Base-by-base conservation (phyloP, 805 yeast species). In the Metschnikowia henanensis region DNA sequence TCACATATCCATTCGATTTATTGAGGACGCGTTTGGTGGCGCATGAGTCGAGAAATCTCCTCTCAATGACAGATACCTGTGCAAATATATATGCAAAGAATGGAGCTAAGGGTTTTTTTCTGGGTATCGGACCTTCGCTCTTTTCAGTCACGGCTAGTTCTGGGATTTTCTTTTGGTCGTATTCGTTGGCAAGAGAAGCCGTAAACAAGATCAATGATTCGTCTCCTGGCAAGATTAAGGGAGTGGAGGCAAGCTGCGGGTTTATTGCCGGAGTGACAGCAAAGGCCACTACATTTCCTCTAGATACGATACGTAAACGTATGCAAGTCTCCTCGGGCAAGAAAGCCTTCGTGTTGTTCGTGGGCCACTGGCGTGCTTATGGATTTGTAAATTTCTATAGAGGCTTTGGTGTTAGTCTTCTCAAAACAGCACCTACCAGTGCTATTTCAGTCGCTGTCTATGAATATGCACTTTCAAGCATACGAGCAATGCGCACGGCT, bases 1-100 rank as follows among this genome's bases (percentile, higher is more conserved):
- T 70, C 1, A 86, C 97, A 2, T 94, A 94, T 59, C 99, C 99
- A 1, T 81, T 88, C 55, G 99, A 94, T 61, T 73, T 89, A n/a
- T 64, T 94, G 33, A 67, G 99, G 40, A 94, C 99, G 0, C 70
- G 96, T 41, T 74, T 90, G 38, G 95, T 89, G 1, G 92, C 91
- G 3, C 81, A 81, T 56, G 65, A 66, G 21, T 42, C 48, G 2
- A 60, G 49, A 33, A 43, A 60, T 8, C 68, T 77, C 31, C 51
- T 64, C n/a, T 71, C 77, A n/a, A 64, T 73, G 59, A 40, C 56
- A 15, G 34, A 38, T 0, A 60, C 68, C 1, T 53, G 59, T 12
- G 41, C 30, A 4, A 39, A 52, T 1, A 72, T 77, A 12, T 54
- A 57, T 38, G 21, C 35, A 12, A 39, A 42, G 1, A 67, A 65